Percentiles rank a stretch among this genome's conserved stretches.
phyloP scores from a whole-genome alignment of 2,329 filamentous ascomycete genomes.

The Purpureocillium lavendulum region DNA sequence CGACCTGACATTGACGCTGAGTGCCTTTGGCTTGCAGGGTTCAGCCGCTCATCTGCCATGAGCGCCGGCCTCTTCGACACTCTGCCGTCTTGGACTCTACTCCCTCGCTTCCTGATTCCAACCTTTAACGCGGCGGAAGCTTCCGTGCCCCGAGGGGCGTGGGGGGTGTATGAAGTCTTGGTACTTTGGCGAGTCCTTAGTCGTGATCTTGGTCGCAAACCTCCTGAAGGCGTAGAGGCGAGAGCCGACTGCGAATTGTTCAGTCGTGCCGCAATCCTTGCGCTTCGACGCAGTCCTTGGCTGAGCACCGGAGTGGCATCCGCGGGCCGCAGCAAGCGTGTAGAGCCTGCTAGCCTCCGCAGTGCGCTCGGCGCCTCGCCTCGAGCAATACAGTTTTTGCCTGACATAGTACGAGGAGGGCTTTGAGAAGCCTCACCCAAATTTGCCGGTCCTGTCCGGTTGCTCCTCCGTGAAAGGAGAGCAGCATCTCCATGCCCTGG shows the following conservation, averaged over 20 bases:
- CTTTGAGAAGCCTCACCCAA: background rate
- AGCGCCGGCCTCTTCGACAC: slow-evolving; percentile 1
- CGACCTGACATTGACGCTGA: background rate
- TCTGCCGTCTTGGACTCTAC: slow-evolving; percentile 1
- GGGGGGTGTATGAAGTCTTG: background rate
- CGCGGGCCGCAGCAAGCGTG: background rate
- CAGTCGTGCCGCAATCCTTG: slow-evolving; percentile 1
- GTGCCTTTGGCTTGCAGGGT: background rate
- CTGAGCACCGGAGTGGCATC: background rate
- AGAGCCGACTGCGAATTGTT: no score
- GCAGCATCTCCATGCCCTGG: background rate
- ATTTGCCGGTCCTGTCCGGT: background rate
- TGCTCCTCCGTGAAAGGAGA: background rate
- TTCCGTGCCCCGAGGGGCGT: background rate
- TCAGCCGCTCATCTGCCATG: background rate
- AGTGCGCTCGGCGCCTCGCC: background rate
- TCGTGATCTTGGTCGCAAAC: background rate
- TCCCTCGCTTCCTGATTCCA: slow-evolving; percentile 1
- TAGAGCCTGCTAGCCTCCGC: background rate
- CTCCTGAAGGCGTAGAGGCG: no score
- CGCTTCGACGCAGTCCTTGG: slow-evolving; percentile 1
- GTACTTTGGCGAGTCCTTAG: background rate
- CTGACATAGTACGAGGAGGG: background rate
- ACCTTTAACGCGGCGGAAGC: slow-evolving; percentile 1
- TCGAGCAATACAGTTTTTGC: background rate